phyloP scores from a whole-genome alignment of 2,329 filamentous ascomycete genomes.

The Sordariomycetes sp. region DNA sequence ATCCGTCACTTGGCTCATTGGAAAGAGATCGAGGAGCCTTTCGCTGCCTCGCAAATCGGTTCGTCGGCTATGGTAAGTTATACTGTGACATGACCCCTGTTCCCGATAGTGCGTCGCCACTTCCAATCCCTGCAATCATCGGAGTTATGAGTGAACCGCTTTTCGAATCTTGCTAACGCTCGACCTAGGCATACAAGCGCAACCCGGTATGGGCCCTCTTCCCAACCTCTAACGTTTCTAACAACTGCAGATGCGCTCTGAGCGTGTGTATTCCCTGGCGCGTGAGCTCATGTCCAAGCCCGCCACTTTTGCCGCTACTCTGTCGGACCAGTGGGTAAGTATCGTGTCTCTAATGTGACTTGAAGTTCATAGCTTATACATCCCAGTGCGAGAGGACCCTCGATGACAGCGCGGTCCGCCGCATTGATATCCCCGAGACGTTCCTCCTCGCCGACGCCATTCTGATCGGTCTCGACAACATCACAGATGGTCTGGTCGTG shows the following conservation, averaged over 20 bases:
- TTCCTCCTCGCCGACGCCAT: slow-evolving; percentile 63
- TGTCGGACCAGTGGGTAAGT: slow-evolving; percentile 30
- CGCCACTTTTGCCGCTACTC: slow-evolving; percentile 20
- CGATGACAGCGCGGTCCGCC: slow-evolving; percentile 35
- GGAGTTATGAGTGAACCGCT: slow-evolving; percentile 38
- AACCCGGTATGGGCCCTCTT: slow-evolving; percentile 18
- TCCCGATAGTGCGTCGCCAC: too few species aligned
- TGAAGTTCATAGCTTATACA: too few species aligned
- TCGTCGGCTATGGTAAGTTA: background rate
- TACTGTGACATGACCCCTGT: too few species aligned
- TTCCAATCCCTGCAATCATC: too few species aligned
- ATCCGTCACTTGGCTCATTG: slow-evolving; percentile 64
- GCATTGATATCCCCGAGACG: slow-evolving; percentile 56
- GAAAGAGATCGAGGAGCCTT: slow-evolving; percentile 84
- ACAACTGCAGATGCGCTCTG: slow-evolving; percentile 31
- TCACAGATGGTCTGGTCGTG: slow-evolving; percentile 61
- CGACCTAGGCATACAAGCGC: slow-evolving; percentile 33
- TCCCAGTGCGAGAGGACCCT: too few species aligned
- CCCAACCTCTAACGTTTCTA: slow-evolving; percentile 15
- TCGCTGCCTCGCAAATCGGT: too few species aligned
- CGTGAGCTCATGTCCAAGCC: slow-evolving; percentile 31
- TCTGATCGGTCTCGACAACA: slow-evolving; percentile 58
- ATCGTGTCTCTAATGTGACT: too few species aligned
- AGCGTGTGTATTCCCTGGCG: slow-evolving; percentile 34
- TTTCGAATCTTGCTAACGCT: background rate